These are phyloP conservation scores for Saprolegnia parasitica DNA, from an alignment of 352 stramenopile species.

Conservation along the genomic window DNA sequence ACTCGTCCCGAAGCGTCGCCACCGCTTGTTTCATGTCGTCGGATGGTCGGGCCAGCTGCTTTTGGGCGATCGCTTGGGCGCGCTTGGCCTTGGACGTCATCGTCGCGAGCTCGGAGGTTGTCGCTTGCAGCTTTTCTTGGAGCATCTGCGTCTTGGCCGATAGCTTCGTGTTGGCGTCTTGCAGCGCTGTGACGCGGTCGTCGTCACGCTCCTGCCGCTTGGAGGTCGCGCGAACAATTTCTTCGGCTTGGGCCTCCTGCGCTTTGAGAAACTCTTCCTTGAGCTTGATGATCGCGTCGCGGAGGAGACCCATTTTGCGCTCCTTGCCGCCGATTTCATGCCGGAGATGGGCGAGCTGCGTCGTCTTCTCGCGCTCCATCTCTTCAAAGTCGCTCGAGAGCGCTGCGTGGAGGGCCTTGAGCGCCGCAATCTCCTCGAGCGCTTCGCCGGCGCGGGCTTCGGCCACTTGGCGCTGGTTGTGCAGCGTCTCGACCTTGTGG, in stretches of 20 bases:
- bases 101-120: neutral
- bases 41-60: neutral
- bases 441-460: slow-evolving; percentile 75
- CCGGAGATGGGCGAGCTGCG: slow-evolving; percentile 21
- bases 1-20: slow-evolving; percentile 30
- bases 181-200: slow-evolving; percentile 34
- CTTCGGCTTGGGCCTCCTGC: slow-evolving; percentile 72
- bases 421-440: slow-evolving; percentile 72
- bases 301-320: slow-evolving; percentile 57
- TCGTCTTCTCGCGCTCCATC: slow-evolving; percentile 39
- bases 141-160: slow-evolving; percentile 53
- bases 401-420: slow-evolving; percentile 33
- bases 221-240: slow-evolving; percentile 42
- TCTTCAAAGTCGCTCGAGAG: slow-evolving; percentile 31
- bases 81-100: slow-evolving; percentile 19
- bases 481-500: slow-evolving; percentile 35
- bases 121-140: slow-evolving; percentile 53
- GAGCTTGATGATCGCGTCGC: slow-evolving; percentile 77
- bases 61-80: slow-evolving; percentile 12
- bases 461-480: slow-evolving; percentile 60
- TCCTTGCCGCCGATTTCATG: slow-evolving; percentile 47
- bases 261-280: slow-evolving; percentile 88
- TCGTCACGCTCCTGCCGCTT: slow-evolving; percentile 41
- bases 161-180: slow-evolving; percentile 47
- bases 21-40: slow-evolving; percentile 24